Evolutionary conservation across 805 yeast genomes (phyloP), one percentile per base, ranked within the genome.

Genomic region (Saturnispora sanitii): DNA sequence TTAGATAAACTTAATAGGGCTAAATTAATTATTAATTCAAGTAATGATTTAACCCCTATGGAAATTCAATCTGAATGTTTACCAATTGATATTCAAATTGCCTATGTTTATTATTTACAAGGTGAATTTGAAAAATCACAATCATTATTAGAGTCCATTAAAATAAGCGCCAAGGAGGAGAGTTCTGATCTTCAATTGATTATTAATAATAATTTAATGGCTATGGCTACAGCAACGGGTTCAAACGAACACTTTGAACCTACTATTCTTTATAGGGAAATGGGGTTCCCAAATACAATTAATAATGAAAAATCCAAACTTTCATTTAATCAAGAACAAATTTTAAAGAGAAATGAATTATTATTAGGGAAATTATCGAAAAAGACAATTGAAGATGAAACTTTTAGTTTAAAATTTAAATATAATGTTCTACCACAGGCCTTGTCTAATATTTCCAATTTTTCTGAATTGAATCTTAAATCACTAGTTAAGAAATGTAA

Each of bases 81-180:
- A 23, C 82, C 90, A 19, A 79, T 79, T 17, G 56, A 68, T 43
- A 55, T 78, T 33, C 81, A 82, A 47, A 71, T 70, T 23, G 79
- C 83, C 2, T 79, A 70, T 49, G 70, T 73, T 16, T 59, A 72
- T 39, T 68, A 66, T 28, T 42, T 61, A 13, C 35, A 47, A 29
- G 71, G 70, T 6, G 51, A 67, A 13, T 35, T 39, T 2, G 59
- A 51, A 1, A 59, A 62, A 16, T 60, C 77, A 2, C 37, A 51
- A 29, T 42, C 50, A 2, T 56, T 75, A 3, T 59, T 76, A 38
- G 50, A 62, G 13, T 30, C 33, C 3, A 47, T 54, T 2, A 38
- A 55, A 28, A 46, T 51, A 27, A 58, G 61, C 32, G 77, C 73
- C 50, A 45, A 60, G 22, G 60, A 23, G 26, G 26, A n/a, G n/a